Evolutionary conservation across 345 rosid genomes (phyloP).

Genomic region (Aquilaria yunnanensis): DNA sequence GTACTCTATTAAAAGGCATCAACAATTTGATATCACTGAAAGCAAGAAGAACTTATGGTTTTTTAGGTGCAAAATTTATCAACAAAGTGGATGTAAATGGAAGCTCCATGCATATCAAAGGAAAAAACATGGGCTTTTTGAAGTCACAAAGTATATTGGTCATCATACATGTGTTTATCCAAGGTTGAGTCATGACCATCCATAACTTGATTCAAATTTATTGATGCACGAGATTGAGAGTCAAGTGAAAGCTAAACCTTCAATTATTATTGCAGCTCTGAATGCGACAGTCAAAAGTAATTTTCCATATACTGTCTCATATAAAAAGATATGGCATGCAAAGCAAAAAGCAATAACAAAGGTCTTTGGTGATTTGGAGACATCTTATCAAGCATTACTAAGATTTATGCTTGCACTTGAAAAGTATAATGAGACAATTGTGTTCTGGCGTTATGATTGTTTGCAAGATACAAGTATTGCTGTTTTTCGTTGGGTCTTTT

Average conservation of each 20-base stretch:
- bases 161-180: not conserved
- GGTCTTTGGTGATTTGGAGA: not conserved
- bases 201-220: not conserved
- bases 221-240: not conserved
- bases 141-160: not conserved
- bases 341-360: not conserved
- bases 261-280: too few species aligned
- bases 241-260: slow-evolving; percentile 3
- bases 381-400: not conserved
- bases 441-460: not conserved
- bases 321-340: not conserved
- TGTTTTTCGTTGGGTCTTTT: not conserved
- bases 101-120: not conserved
- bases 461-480: not conserved
- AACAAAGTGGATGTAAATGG: not conserved
- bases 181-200: not conserved
- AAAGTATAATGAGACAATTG: not conserved
- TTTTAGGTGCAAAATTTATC: not conserved
- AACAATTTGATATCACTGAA: not conserved
- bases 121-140: not conserved
- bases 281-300: too few species aligned
- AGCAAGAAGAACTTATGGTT: not conserved
- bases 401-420: not conserved
- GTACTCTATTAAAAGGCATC: not conserved
- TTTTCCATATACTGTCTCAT: not conserved